A percentile compares a stretch with the other conserved stretches of the same genome.
phyloP scores from a whole-genome alignment of 306 rosid species.

The Castanopsis chinensis region DNA sequence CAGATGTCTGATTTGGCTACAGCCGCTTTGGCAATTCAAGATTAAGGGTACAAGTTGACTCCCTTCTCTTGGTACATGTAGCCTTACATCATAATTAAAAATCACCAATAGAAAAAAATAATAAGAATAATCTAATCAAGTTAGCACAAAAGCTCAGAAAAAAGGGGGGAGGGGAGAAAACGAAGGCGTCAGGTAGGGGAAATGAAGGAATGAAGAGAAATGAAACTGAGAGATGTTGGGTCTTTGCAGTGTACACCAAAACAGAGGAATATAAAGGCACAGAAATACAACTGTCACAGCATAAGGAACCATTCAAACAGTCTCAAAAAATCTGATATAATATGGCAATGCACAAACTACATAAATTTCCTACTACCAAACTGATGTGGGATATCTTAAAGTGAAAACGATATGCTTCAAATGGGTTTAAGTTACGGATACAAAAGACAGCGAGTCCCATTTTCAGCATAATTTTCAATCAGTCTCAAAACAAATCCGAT shows the following conservation, averaged over 20 bases:
- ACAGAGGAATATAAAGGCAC: background rate
- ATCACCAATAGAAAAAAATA: background rate
- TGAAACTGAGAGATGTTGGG: background rate
- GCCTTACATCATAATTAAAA: conserved; percentile 7
- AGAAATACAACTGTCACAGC: background rate
- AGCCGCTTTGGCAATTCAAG: conserved; percentile 89
- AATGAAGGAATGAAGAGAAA: background rate
- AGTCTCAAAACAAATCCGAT: background rate
- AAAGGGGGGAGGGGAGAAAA: background rate
- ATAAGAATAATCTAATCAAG: too few relatives aligned
- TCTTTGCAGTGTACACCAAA: background rate
- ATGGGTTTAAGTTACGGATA: too few relatives aligned
- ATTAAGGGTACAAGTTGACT: conserved; percentile 35
- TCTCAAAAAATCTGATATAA: background rate
- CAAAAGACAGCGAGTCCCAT: too few relatives aligned
- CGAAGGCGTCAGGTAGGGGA: background rate
- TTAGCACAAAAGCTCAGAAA: background rate
- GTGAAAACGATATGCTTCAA: too few relatives aligned
- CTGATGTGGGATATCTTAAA: too few relatives aligned
- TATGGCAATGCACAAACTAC: too few relatives aligned
- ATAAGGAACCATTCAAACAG: background rate
- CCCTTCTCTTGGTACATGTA: conserved; percentile 89
- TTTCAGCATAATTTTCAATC: too few relatives aligned
- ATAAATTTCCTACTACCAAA: too few relatives aligned
- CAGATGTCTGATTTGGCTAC: conserved; percentile 45